Evolutionary conservation across 495 filamentous ascomycete species (phyloP), one percentile per base, ranked within the genome.

Genomic region (Penicillium silybi): DNA sequence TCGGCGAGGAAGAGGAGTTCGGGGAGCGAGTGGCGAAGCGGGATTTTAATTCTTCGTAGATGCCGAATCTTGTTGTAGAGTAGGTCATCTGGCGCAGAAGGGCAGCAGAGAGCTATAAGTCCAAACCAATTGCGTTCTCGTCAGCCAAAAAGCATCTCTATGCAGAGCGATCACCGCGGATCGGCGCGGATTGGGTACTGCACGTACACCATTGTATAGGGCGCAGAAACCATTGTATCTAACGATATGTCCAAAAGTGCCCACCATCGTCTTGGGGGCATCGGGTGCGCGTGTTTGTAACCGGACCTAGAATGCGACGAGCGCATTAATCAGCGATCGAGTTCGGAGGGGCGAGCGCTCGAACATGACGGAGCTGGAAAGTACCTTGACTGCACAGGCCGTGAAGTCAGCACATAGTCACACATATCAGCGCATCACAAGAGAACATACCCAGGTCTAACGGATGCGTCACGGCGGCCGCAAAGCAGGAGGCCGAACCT

Each of bases 31-130:
- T 76, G 23, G 78, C 78, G 57, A 88, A 77, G 39, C 72, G 80
- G 22, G 79, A 71, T 70, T 98, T 97, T 26, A 97, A 79, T 59
- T 92, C 86, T 69, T 96, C 92, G 73, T 97, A 97, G 41, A 95
- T 85, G 48, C 92, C 92, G 75, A 97, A 96, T 42, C 92, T 88
- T 7, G 89, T 91, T 10, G 90, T 97, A 29, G 85, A 89, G 72
- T 97, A 97, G 41, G 92, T 96, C 43, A 88, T 68, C 70, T 98
- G 93, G 50, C 93, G 92, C 42, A 97, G 63, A 42, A 97, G 77
- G 46, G 92, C 91, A 53, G 93, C 93, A 6, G 91, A 95, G 42
- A 98, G 82, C 86, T 89, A 62, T 52, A 61, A 16, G 35, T 27
- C 22, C 35, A 45, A 44, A 23, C 38, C 47, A 53, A 35, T 50